Percentiles rank a stretch among this genome's conserved stretches.
Evolutionary conservation across 306 rosid species (phyloP).

Genomic region (Acacia acuminata): DNA sequence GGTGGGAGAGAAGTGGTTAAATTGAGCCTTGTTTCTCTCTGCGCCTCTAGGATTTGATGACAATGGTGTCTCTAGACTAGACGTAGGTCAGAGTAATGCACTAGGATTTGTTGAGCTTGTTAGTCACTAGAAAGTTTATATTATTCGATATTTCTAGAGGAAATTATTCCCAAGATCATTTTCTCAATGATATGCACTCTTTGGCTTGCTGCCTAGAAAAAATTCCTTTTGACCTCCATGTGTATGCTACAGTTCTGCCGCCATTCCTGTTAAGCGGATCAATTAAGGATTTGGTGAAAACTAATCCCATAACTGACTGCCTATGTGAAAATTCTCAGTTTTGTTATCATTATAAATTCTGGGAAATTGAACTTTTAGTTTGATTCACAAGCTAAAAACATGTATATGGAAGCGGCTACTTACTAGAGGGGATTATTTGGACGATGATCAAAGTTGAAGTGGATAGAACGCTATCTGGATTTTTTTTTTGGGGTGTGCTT

Average conservation of each 20-base stretch:
- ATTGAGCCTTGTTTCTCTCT: background rate
- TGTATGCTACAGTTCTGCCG: background rate
- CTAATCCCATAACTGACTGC: background rate
- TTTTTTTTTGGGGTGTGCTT: background rate
- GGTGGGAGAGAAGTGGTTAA: background rate
- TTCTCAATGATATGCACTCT: background rate
- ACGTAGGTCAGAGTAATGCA: background rate
- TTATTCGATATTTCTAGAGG: background rate
- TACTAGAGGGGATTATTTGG: background rate
- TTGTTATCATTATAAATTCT: background rate
- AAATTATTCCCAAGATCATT: background rate
- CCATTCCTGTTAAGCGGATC: background rate
- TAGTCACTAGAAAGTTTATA: background rate
- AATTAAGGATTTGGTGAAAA: background rate
- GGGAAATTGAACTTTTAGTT: background rate
- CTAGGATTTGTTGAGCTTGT: background rate
- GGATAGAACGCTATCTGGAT: background rate
- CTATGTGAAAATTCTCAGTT: background rate
- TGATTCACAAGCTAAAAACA: background rate
- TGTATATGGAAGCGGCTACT: background rate
- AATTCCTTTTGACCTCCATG: background rate
- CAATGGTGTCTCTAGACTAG: background rate
- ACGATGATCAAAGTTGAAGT: background rate
- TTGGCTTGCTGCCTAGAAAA: background rate
- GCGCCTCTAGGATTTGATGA: background rate